Conservation (phyloP, 768 basidiomycete genomes). For the Hericium alpestre region DNA sequence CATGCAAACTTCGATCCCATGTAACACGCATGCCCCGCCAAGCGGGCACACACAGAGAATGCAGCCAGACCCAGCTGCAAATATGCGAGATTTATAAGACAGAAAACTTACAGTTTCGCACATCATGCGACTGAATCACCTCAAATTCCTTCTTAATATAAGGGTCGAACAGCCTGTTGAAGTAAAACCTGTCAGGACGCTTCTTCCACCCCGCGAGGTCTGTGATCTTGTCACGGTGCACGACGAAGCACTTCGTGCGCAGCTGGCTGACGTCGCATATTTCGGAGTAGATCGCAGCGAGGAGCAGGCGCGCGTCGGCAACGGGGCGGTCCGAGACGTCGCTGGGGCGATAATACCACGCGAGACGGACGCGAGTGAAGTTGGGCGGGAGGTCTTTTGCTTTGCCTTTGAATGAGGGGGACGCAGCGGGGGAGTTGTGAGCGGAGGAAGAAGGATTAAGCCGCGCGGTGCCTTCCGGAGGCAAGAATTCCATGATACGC, state of each 20-base stretch:
- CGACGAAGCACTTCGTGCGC: conserved; percentile 86
- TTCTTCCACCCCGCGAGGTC: conserved; percentile 92
- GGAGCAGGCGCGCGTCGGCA: conserved; percentile 81
- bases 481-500: conserved; percentile 93
- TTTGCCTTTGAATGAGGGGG: conserved; percentile 36
- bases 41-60: too few species aligned
- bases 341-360: conserved; percentile 94
- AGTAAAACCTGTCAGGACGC: conserved; percentile 91
- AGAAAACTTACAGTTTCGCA: conserved; percentile 71
- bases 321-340: conserved; percentile 91
- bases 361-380: conserved; percentile 78
- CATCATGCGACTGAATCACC: conserved; percentile 76
- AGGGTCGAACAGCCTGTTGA: conserved; percentile 89
- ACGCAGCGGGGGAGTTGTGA: neutral
- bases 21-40: too few species aligned
- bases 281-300: conserved; percentile 95
- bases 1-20: too few species aligned
- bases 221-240: conserved; percentile 90
- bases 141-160: conserved; percentile 99
- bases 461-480: conserved; percentile 54
- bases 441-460: conserved; percentile 7
- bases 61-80: too few species aligned
- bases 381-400: conserved; percentile 51
- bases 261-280: conserved; percentile 91
- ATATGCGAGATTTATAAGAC: neutral